Conservation (phyloP, 352 stramenopile species). For the Phytophthora nicotianae region DNA sequence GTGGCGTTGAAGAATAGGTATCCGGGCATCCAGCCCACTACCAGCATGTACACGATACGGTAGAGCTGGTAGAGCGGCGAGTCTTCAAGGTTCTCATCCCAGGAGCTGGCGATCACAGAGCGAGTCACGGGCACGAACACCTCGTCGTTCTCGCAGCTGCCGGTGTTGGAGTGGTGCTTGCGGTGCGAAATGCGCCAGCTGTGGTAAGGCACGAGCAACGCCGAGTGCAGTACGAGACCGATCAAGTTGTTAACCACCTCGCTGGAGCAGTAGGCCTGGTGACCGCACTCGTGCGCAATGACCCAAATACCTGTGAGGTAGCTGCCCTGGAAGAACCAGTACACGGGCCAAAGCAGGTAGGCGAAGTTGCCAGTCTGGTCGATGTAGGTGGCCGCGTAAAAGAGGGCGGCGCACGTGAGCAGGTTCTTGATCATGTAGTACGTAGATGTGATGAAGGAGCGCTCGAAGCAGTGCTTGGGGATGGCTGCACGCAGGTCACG, state of each 20-base stretch:
- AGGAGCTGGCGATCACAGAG: slow-evolving; percentile 57
- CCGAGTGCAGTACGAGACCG: slow-evolving; percentile 96
- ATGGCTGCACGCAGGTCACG: slow-evolving; percentile 92
- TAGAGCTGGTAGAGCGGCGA: slow-evolving; percentile 94
- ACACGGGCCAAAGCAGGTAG: slow-evolving; percentile 91
- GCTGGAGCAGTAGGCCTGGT: slow-evolving; percentile 95
- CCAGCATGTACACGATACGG: slow-evolving; percentile 93
- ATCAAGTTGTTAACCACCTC: slow-evolving; percentile 96
- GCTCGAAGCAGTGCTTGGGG: slow-evolving; percentile 96
- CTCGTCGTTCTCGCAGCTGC: slow-evolving; percentile 96
- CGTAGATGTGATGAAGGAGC: slow-evolving; percentile 91
- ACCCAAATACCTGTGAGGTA: slow-evolving; percentile 98
- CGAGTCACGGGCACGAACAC: slow-evolving; percentile 94
- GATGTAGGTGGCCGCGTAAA: slow-evolving; percentile 87
- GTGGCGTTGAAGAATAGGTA: slow-evolving; percentile 98
- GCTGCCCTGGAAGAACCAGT: slow-evolving; percentile 97
- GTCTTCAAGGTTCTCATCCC: slow-evolving; percentile 92
- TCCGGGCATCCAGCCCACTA: slow-evolving; percentile 96
- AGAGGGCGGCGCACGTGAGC: slow-evolving; percentile 87
- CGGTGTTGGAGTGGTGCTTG: slow-evolving; percentile 96
- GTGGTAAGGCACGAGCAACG: slow-evolving; percentile 98
- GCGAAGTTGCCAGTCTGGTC: slow-evolving; percentile 50
- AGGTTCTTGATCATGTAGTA: slow-evolving; percentile 93
- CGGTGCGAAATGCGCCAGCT: slow-evolving; percentile 97
- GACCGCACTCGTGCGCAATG: slow-evolving; percentile 97